Base-by-base conservation (phyloP, 768 basidiomycete genomes). In the Collybiopsis confluens region DNA sequence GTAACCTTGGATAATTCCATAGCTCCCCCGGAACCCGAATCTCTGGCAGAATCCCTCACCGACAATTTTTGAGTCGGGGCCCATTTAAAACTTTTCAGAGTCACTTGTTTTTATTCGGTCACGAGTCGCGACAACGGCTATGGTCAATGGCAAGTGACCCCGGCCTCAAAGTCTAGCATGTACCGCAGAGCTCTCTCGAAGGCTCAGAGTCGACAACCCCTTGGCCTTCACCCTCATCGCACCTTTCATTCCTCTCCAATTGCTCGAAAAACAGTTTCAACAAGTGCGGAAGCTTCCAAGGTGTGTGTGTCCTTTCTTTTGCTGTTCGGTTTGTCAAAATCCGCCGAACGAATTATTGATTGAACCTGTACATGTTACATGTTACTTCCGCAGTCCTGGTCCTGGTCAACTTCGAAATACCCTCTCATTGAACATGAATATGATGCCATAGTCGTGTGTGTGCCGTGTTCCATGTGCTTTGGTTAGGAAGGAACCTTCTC, bases 351-450 rank as follows among this genome's bases (percentile, higher is more conserved):
- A n/a, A n/a, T n/a, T n/a, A n/a, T n/a, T n/a, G n/a, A n/a, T n/a
- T n/a, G n/a, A 38, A 37, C 42, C 46, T 44, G 37, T 33, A 45
- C 18, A 49, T 52, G 46, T 47, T 35, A 56, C 57, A n/a, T n/a
- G n/a, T n/a, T n/a, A n/a, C n/a, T n/a, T n/a, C n/a, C n/a, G n/a
- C n/a, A n/a, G n/a, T n/a, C n/a, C n/a, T 46, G 24, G 42, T 53
- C 47, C 52, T 44, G 54, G 55, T 10, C 9, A 10, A 7, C 44
- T 40, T 90, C 88, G 43, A 92, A 94, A 67, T 99, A 98, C 68
- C 92, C 96, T 18, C 77, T 99, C 57, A 93, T 99, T 62, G 97
- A 99, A 68, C 97, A 99, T 68, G 95, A 98, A 70, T 98, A 93
- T 70, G 96, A 98, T 78, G 95, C 96, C 16, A 86, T 98, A 61